Base-by-base conservation (phyloP, 495 filamentous ascomycete species). In the Aspergillus baeticus region DNA sequence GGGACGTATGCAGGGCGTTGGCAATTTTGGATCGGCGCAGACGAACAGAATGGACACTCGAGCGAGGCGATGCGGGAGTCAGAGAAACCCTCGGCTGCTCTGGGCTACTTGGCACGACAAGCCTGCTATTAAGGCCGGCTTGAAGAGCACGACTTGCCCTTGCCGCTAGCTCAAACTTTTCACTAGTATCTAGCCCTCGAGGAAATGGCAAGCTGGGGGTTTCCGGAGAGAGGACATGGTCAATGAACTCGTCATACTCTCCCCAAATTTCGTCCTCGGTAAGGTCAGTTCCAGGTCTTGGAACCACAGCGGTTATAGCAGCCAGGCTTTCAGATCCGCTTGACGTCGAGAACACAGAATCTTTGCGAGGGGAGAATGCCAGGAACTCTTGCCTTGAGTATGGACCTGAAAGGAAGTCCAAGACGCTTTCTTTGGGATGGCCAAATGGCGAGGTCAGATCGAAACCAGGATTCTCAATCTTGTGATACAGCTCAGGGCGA, bases 191-290 rank as follows among this genome's bases (percentile, higher is more conserved):
- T 1, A 51, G 13, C 23, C 59, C 52, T 2, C 1, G 45, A 6
- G 65, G 17, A 2, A 53, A 52, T 7, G 57, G 34, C 0, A 63
- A 36, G 23, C 65, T 60, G n/a, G 70, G 61, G 15, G 67, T 64
- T 2, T 76, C 70, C 13, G 84, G 80, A 0, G 83, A 84, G 14
- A 84, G 75, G 11, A 87, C 83, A 42, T 91, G 84, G 58, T 89
- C 89, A 50, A 97, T 81, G 14, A 96, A 76, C 64, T 98, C 94
- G 66, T 97, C 87, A 59, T 94, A 98, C 68, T 98, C 92, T 36
- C 88, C 84, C 94, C 94, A 98, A 15, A 96, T 80, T 63, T 98
- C 94, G 62, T 98, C 94, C 60, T 92, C 87, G 14, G 76, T 84
- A 5, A 84, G 77, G 7, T 78, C 82, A 7, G 81, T 79, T 26